These are phyloP conservation scores for Apiospora aurea DNA, from an alignment of 2,329 filamentous ascomycete species.

Conservation along the genomic window DNA sequence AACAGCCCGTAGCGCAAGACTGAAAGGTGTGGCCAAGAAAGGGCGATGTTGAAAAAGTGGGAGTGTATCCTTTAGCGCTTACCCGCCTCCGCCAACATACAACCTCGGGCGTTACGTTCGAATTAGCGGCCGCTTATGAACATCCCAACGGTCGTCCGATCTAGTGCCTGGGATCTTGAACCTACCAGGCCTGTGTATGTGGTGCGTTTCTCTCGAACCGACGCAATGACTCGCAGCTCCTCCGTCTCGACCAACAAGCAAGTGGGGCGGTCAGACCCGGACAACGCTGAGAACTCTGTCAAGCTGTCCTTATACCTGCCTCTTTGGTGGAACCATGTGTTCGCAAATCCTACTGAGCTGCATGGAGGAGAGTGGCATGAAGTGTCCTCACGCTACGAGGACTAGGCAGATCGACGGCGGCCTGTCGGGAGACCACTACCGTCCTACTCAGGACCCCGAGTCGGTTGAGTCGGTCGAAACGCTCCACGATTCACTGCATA, in stretches of 20 bases:
- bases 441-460: not conserved
- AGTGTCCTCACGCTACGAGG: not conserved
- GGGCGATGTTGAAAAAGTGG: not conserved
- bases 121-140: not conserved
- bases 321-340: not conserved
- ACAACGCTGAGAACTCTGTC: not conserved
- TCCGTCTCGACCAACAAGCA: not conserved
- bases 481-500: not conserved
- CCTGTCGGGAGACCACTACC: not conserved
- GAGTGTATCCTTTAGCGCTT: not conserved
- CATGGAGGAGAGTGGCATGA: not conserved
- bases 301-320: conserved; percentile 2
- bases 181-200: not conserved
- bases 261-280: conserved; percentile 8
- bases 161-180: conserved; percentile 1
- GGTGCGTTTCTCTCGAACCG: not conserved
- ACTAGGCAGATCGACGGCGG: not conserved
- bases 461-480: not conserved
- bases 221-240: not conserved
- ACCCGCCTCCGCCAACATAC: not conserved
- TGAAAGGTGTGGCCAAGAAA: not conserved
- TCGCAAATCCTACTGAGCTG: too few relatives aligned
- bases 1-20: not conserved
- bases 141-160: not conserved
- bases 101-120: not conserved